Evolutionary conservation across 306 rosid species (phyloP), one percentile per base, ranked within the genome.

Genomic region (Rosa rugosa): DNA sequence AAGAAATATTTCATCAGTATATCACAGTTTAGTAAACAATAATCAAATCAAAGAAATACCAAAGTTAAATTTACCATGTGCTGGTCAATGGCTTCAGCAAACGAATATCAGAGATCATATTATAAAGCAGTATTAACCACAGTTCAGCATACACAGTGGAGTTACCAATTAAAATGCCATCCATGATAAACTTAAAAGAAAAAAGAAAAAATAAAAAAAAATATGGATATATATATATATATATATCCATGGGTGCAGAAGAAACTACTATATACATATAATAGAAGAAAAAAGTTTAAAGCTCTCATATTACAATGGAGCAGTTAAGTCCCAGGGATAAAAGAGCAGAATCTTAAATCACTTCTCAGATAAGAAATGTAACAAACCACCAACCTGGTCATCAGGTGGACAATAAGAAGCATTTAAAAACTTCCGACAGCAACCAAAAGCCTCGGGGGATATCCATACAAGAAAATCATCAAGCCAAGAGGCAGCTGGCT

Each of bases 401-500:
- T 94, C 99, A 62, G 99, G 99, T 63, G 99, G 94, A 83, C 99
- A 94, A 73, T 88, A 94, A 47, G 99, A 92, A 78, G 89, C 92
- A 84, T 92, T 92, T 80, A 80, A 80, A 83, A 89, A 92, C 85
- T 94, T 94, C 80, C 97, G 91, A 75, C 97, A 94, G 88, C 99
- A 94, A 82, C 99, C 93, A 86, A 94, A 94, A 80, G 99, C 99
- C 85, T 94, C 99, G 8, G 99, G 99, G 36, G 99, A 94, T 47
- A 91, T 77, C 99, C 99, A 94, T 68, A 94, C 99, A 60, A 94
- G 99, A 86, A 94, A 94, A 82, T 94, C 99, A 83, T 94, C 99
- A 78, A 94, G 99, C 99, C 99, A 94, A 54, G 99, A 94, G 79
- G 99, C 99, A 71, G 99, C 99, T 80, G 99, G 97, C 82, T 91